Percentiles rank a stretch among this genome's conserved stretches.
Conservation (phyloP, 768 basidiomycete genomes). For the Podaxis pistillaris region DNA sequence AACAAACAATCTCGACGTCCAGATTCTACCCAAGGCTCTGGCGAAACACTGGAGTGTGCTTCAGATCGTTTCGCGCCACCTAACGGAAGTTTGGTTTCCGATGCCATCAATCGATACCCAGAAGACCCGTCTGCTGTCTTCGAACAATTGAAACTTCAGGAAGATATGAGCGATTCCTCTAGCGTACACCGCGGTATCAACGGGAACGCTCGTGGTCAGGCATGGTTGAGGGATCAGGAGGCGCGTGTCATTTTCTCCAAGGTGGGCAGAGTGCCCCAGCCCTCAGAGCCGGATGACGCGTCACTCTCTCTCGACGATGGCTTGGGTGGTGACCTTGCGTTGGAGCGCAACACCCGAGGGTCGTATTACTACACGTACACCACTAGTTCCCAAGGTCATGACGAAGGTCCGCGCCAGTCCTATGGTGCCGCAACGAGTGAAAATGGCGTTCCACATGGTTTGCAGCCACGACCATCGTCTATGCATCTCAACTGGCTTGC, state of each 20-base stretch:
- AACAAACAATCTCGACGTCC: not conserved
- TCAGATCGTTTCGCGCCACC: conserved; percentile 3
- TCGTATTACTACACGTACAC: conserved; percentile 78
- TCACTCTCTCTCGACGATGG: conserved; percentile 42
- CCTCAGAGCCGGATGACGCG: conserved; percentile 53
- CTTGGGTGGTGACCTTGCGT: conserved; percentile 59
- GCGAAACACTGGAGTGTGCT: not conserved
- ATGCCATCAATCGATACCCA: conserved; percentile 30
- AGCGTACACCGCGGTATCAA: conserved; percentile 44
- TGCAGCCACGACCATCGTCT: conserved; percentile 55
- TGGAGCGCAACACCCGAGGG: conserved; percentile 66
- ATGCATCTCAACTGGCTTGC: conserved; percentile 68
- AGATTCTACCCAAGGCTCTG: not conserved
- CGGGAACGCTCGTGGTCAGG: conserved; percentile 66
- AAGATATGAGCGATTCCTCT: conserved; percentile 38
- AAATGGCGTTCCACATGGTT: conserved; percentile 22
- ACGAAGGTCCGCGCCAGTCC: conserved; percentile 37
- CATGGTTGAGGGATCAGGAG: conserved; percentile 85
- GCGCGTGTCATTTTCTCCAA: conserved; percentile 60
- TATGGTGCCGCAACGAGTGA: conserved; percentile 22
- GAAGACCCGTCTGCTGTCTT: conserved; percentile 49
- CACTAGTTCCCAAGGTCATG: conserved; percentile 51
- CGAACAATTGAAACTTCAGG: conserved; percentile 53
- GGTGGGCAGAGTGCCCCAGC: conserved; percentile 56
- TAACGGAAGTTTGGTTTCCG: conserved; percentile 5